Percentiles rank a stretch among this genome's conserved stretches.
These are phyloP conservation scores for Cercospora zeae-maydis DNA, from an alignment of 2,329 filamentous ascomycete genomes.

Conservation along the genomic window DNA sequence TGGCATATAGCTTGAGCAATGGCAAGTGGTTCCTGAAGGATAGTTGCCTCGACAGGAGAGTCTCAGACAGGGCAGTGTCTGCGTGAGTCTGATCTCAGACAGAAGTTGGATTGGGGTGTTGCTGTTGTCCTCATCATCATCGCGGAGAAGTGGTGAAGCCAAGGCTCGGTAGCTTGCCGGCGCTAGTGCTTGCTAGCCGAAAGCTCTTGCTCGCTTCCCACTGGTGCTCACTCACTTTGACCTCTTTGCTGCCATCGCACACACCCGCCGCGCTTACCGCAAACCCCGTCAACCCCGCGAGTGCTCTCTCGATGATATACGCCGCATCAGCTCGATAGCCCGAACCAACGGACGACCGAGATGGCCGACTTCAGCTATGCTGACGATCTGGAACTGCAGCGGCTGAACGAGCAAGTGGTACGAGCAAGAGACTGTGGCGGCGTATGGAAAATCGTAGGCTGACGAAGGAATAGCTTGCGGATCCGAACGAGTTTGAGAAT, in stretches of 20 bases:
- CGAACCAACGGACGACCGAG: not conserved
- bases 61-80: not conserved
- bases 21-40: too few relatives aligned
- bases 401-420: slow-evolving; percentile 34
- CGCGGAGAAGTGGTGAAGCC: not conserved
- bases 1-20: not conserved
- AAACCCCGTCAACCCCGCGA: not conserved
- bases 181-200: slow-evolving; percentile 3
- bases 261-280: not conserved
- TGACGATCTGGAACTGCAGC: slow-evolving; percentile 32
- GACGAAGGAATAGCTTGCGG: slow-evolving; percentile 50
- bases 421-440: not conserved
- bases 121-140: not conserved
- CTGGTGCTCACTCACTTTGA: not conserved
- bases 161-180: not conserved
- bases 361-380: slow-evolving; percentile 37
- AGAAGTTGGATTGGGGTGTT: not conserved
- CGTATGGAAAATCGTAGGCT: not conserved
- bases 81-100: not conserved
- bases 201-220: not conserved
- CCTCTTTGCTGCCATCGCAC: not conserved
- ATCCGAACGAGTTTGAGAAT: slow-evolving; percentile 85
- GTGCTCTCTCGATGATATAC: slow-evolving; percentile 5
- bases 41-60: not conserved
- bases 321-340: not conserved